Evolutionary conservation across 768 basidiomycete genomes (phyloP).

Genomic region (Coprinellus aureogranulatus): DNA sequence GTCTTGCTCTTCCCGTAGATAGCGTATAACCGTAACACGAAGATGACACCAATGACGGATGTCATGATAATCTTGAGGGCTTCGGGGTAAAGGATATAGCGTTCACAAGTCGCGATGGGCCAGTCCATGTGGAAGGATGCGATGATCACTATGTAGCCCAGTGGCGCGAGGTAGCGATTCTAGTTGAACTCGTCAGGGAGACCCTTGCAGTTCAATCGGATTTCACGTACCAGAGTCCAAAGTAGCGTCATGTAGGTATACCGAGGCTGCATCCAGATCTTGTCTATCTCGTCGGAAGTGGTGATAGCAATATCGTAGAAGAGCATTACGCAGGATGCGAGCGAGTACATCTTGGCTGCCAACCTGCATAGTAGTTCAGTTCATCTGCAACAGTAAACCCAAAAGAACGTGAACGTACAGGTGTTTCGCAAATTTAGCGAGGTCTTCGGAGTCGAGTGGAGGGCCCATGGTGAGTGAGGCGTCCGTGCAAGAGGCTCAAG

Average conservation of each 20-base stretch:
- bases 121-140: slow-evolving; percentile 31
- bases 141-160: slow-evolving; percentile 9
- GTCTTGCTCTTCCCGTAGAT: slow-evolving; percentile 25
- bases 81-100: slow-evolving; percentile 35
- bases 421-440: too few relatives aligned
- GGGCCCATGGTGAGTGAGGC: too few relatives aligned
- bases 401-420: too few relatives aligned
- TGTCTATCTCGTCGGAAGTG: slow-evolving; percentile 33
- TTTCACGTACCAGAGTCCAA: slow-evolving; percentile 27
- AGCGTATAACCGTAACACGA: slow-evolving; percentile 30
- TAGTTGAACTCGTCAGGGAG: not conserved
- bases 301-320: slow-evolving; percentile 37
- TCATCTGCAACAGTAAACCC: not conserved
- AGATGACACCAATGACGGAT: slow-evolving; percentile 31
- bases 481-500: too few relatives aligned
- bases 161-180: slow-evolving; percentile 9
- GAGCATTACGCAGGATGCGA: slow-evolving; percentile 38
- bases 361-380: slow-evolving; percentile 18
- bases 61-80: slow-evolving; percentile 32
- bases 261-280: slow-evolving; percentile 29
- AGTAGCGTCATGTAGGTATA: slow-evolving; percentile 28
- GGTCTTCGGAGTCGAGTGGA: too few relatives aligned
- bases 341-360: slow-evolving; percentile 35
- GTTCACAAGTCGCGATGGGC: slow-evolving; percentile 30
- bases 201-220: not conserved